These are phyloP conservation scores for Boletus sp. DNA, from an alignment of 768 basidiomycete species.

Conservation along the genomic window DNA sequence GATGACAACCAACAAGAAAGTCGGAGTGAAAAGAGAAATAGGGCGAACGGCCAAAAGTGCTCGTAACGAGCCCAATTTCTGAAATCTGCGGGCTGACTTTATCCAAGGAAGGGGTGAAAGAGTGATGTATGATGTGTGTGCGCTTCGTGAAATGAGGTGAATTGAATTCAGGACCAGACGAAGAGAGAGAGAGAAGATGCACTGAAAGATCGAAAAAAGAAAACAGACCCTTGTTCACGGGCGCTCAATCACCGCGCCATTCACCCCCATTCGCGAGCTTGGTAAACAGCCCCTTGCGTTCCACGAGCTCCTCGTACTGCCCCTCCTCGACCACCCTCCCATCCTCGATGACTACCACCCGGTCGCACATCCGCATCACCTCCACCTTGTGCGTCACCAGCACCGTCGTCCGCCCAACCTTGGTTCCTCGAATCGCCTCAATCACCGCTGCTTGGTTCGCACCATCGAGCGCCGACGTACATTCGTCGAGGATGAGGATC, in stretches of 20 bases:
- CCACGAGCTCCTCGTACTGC: conserved; percentile 66
- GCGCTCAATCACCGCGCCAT: conserved; percentile 40
- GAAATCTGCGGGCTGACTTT: not conserved
- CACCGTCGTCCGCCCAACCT: conserved; percentile 74
- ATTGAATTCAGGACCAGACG: not conserved
- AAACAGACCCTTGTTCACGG: not conserved
- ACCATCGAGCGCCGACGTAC: conserved; percentile 87
- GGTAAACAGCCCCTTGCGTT: conserved; percentile 67
- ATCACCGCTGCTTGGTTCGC: conserved; percentile 82
- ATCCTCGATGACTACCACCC: conserved; percentile 76
- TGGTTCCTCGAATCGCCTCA: conserved; percentile 64
- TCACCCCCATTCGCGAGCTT: conserved; percentile 77
- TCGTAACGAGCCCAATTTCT: not conserved
- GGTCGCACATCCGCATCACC: conserved; percentile 90
- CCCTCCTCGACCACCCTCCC: conserved; percentile 80
- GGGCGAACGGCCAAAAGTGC: conserved; percentile 17
- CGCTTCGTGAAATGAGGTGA: not conserved
- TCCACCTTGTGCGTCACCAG: conserved; percentile 92
- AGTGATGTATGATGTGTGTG: not conserved
- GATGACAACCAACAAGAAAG: not conserved
- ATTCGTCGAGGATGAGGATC: conserved; percentile 88
- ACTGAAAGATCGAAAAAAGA: not conserved
- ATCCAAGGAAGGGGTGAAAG: not conserved
- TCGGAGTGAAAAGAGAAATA: not conserved
- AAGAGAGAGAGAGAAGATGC: not conserved